phyloP scores from a whole-genome alignment of 768 basidiomycete species.

The Rhizopogon rudus region DNA sequence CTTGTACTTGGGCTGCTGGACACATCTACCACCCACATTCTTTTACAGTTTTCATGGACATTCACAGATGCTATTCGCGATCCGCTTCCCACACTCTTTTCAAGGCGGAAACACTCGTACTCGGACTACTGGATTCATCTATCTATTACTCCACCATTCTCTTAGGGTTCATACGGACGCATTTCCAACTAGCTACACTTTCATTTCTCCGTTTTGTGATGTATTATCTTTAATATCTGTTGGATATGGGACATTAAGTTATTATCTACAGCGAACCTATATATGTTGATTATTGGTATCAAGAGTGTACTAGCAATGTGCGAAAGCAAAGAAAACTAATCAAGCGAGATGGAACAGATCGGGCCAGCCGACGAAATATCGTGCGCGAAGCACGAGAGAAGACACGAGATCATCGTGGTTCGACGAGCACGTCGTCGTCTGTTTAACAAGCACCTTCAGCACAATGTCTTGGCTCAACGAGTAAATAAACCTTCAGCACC shows the following conservation, averaged over 20 bases:
- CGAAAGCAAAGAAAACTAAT: neutral
- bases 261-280: neutral
- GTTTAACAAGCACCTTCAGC: neutral
- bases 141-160: neutral
- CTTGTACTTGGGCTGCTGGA: neutral
- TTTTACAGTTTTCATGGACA: neutral
- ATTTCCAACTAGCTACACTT: neutral
- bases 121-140: neutral
- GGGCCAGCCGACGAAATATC: neutral
- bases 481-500: neutral
- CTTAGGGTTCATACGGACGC: neutral
- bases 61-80: neutral
- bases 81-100: neutral
- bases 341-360: neutral
- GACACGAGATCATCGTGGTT: neutral
- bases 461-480: neutral
- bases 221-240: too few species aligned
- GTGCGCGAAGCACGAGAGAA: neutral
- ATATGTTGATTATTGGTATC: neutral
- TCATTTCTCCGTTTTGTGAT: neutral
- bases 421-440: neutral
- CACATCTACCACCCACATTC: neutral
- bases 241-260: neutral
- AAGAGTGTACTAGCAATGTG: neutral
- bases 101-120: too few species aligned